These are phyloP conservation scores for Agastache rugosa DNA, from an alignment of 257 asterid genomes.

Conservation along the genomic window DNA sequence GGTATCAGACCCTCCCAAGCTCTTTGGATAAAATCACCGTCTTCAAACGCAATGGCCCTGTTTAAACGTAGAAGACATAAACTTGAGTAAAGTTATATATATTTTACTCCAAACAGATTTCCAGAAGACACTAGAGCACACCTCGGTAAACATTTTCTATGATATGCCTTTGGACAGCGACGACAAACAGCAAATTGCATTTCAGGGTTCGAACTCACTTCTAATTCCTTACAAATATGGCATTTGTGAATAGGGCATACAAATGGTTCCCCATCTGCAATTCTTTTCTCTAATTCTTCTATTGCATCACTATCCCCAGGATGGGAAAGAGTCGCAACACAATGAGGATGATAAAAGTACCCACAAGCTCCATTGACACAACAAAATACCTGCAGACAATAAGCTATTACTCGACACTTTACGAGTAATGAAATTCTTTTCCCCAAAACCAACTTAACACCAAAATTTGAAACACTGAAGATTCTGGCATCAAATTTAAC, in stretches of 20 bases:
- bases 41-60: conserved; percentile 64
- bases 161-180: conserved; percentile 95
- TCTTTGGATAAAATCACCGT: conserved; percentile 52
- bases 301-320: conserved; percentile 56
- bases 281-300: conserved; percentile 51
- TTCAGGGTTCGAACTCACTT: conserved; percentile 54
- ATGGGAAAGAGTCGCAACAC: conserved; percentile 75
- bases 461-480: conserved; percentile 1
- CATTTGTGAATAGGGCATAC: conserved; percentile 88
- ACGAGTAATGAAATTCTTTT: neutral
- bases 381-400: conserved; percentile 72
- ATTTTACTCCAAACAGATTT: conserved; percentile 24
- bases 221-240: conserved; percentile 65
- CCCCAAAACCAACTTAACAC: conserved; percentile 1
- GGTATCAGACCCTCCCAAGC: conserved; percentile 88
- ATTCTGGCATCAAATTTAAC: conserved; percentile 12
- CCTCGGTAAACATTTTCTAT: conserved; percentile 93
- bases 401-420: conserved; percentile 8
- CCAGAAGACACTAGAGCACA: conserved; percentile 48
- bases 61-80: conserved; percentile 33
- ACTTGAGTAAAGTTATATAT: conserved; percentile 5
- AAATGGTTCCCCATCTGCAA: conserved; percentile 80
- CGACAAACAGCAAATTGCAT: conserved; percentile 93
- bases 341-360: conserved; percentile 80
- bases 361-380: conserved; percentile 94